A percentile compares a stretch with the other conserved stretches of the same genome.
phyloP scores from a whole-genome alignment of 306 rosid species.

The Dryas octopetala region DNA sequence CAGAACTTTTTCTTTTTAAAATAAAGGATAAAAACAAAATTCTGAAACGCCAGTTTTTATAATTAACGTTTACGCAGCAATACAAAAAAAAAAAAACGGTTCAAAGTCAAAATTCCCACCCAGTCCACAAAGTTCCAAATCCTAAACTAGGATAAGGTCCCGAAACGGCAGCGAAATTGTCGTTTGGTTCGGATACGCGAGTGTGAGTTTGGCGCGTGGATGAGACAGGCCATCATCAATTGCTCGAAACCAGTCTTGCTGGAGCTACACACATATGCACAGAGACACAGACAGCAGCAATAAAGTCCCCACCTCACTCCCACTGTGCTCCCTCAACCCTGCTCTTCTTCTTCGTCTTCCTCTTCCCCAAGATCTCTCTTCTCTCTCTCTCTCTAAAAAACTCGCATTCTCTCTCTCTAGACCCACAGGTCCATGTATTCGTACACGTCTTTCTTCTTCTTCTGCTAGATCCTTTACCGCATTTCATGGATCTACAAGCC shows the following conservation, averaged over 20 bases:
- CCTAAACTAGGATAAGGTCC: neutral
- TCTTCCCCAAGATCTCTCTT: conserved; percentile 11
- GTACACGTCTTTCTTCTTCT: neutral
- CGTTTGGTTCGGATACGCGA: conserved; percentile 11
- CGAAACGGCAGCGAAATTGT: conserved; percentile 32
- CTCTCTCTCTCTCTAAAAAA: conserved; percentile 2
- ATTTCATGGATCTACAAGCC: conserved; percentile 64
- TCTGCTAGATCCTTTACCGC: conserved; percentile 53
- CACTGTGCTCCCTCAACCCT: neutral
- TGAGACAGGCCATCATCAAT: conserved; percentile 27
- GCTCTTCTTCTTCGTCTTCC: conserved; percentile 8
- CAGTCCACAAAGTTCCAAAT: neutral
- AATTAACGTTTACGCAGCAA: no score
- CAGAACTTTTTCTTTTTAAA: no score
- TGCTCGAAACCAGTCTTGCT: conserved; percentile 21
- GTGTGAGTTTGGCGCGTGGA: conserved; percentile 25
- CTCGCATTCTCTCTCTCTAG: conserved; percentile 13
- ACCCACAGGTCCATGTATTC: neutral
- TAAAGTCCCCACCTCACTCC: conserved; percentile 30
- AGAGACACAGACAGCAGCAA: conserved; percentile 27
- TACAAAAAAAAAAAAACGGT: no score
- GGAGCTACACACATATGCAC: conserved; percentile 22
- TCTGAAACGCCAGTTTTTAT: no score
- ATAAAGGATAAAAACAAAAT: no score
- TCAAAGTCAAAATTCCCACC: no score